These are phyloP conservation scores for Tritrichomonas musculus DNA, from an alignment of 208 protist species.

Conservation along the genomic window DNA sequence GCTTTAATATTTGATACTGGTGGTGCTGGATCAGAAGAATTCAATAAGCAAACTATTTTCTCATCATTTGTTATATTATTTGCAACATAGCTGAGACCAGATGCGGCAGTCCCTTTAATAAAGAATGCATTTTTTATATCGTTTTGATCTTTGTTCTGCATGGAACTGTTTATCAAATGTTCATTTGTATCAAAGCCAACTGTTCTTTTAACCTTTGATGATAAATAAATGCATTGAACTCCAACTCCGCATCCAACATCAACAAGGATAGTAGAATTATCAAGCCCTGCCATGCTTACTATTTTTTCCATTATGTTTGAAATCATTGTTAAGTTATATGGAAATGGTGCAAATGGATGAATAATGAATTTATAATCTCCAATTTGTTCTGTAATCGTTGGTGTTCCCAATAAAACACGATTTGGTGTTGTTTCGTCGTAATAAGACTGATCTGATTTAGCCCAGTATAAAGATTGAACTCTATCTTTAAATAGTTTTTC, in stretches of 20 bases:
- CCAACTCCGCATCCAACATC: not conserved
- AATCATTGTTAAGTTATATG: not conserved
- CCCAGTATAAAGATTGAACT: not conserved
- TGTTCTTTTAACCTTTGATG: not conserved
- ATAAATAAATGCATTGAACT: not conserved
- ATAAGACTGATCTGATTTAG: not conserved
- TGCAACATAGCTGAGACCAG: not conserved
- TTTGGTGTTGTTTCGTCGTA: not conserved
- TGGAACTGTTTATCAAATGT: not conserved
- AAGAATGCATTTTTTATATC: not conserved
- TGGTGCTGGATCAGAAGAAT: not conserved
- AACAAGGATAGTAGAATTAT: not conserved
- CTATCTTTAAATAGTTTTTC: not conserved
- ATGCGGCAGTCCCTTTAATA: not conserved
- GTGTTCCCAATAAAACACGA: not conserved
- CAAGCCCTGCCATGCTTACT: not conserved
- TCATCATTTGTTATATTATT: not conserved
- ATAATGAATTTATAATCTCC: not conserved
- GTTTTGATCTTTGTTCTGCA: not conserved
- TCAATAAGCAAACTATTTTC: not conserved
- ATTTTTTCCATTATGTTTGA: not conserved
- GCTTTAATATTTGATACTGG: not conserved
- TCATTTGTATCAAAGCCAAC: not conserved
- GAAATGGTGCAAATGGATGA: not conserved
- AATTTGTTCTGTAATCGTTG: not conserved